phyloP scores from a whole-genome alignment of 306 rosid genomes.

The Acacia crassicarpa region DNA sequence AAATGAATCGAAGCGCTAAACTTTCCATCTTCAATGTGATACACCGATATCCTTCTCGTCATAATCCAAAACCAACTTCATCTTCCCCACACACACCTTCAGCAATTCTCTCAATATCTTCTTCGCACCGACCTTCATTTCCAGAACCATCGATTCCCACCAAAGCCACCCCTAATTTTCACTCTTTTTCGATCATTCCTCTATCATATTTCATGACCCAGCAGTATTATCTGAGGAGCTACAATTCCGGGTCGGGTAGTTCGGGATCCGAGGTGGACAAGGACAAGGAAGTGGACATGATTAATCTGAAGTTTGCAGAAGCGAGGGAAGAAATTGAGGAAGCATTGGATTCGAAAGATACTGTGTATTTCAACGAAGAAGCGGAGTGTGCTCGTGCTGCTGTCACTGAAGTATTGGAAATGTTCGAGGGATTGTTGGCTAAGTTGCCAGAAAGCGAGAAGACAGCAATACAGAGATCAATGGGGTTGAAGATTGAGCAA shows the following conservation, averaged over 20 bases:
- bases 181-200: slow-evolving; percentile 25
- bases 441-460: slow-evolving; percentile 63
- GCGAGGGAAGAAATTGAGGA: slow-evolving; percentile 95
- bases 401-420: slow-evolving; percentile 57
- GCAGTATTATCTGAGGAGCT: slow-evolving; percentile 32
- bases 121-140: slow-evolving; percentile 25
- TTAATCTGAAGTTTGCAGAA: slow-evolving; percentile 89
- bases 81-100: slow-evolving; percentile 20
- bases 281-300: slow-evolving; percentile 75
- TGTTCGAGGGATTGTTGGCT: slow-evolving; percentile 58
- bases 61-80: slow-evolving; percentile 27
- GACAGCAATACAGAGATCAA: slow-evolving; percentile 71
- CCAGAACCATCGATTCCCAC: slow-evolving; percentile 23
- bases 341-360: slow-evolving; percentile 93
- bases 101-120: background rate
- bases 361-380: slow-evolving; percentile 88
- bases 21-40: slow-evolving; percentile 41
- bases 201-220: slow-evolving; percentile 30
- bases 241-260: slow-evolving; percentile 38
- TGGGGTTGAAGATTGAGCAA: slow-evolving; percentile 95
- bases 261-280: slow-evolving; percentile 47
- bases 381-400: slow-evolving; percentile 95
- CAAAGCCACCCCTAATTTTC: slow-evolving; percentile 31
- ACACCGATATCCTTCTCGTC: slow-evolving; percentile 29
- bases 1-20: slow-evolving; percentile 52